Percentiles rank a stretch among this genome's conserved stretches.
phyloP scores from a whole-genome alignment of 1,284 basidiomycete species.

The Apiotrichum siamense region DNA sequence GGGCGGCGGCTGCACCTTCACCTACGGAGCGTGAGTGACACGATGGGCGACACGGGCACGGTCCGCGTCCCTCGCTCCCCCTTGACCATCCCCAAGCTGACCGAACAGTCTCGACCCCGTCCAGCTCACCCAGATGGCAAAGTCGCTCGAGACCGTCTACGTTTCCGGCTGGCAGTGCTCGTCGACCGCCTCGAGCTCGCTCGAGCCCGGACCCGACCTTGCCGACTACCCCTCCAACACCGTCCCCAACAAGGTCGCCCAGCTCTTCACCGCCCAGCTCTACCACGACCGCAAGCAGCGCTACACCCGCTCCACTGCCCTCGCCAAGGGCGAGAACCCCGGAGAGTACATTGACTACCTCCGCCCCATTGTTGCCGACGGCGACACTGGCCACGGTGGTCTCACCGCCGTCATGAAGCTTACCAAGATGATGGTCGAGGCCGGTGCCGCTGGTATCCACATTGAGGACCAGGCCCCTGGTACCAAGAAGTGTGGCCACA shows the following conservation, averaged over 20 bases:
- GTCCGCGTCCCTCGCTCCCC: background rate
- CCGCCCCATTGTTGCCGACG: slow-evolving; percentile 88
- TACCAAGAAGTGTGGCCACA: slow-evolving; percentile 57
- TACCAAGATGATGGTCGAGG: slow-evolving; percentile 72
- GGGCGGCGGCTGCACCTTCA: slow-evolving; percentile 43
- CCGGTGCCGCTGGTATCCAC: slow-evolving; percentile 66
- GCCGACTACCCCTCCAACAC: slow-evolving; percentile 66
- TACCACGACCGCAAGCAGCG: slow-evolving; percentile 63
- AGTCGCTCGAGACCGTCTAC: slow-evolving; percentile 89
- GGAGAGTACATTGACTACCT: slow-evolving; percentile 67
- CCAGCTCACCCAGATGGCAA: slow-evolving; percentile 91
- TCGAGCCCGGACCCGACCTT: slow-evolving; percentile 96
- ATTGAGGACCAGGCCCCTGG: slow-evolving; percentile 68
- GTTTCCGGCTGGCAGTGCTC: slow-evolving; percentile 93
- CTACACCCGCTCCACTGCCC: slow-evolving; percentile 52
- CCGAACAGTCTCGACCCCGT: slow-evolving; percentile 94
- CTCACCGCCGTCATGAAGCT: slow-evolving; percentile 94
- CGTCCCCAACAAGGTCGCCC: slow-evolving; percentile 59
- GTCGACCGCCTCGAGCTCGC: slow-evolving; percentile 83
- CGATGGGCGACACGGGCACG: background rate
- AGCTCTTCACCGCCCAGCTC: slow-evolving; percentile 59
- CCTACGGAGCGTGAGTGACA: slow-evolving; percentile 87
- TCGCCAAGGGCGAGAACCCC: slow-evolving; percentile 50
- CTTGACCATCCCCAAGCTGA: too few species aligned
- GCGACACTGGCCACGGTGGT: slow-evolving; percentile 68